Percentiles rank a stretch among this genome's conserved stretches.
These are phyloP conservation scores for Sequoia sempervirens DNA, from an alignment of 75 land plant genomes.

Conservation along the genomic window DNA sequence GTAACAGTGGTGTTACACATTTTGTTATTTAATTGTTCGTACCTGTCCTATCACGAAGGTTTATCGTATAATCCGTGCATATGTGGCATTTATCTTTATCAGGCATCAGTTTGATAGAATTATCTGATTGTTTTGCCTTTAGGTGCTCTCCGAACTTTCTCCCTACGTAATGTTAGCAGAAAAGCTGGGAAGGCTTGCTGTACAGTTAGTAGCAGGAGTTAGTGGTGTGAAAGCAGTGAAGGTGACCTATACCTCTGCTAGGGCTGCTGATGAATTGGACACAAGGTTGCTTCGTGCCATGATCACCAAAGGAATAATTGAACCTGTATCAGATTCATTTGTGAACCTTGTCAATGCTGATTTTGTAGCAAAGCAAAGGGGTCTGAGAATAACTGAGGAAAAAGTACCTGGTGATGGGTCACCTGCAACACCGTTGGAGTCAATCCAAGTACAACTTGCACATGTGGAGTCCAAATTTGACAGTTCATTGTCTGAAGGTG, in stretches of 20 bases:
- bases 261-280: slow-evolving; percentile 78
- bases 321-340: slow-evolving; percentile 69
- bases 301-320: slow-evolving; percentile 82
- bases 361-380: slow-evolving; percentile 81
- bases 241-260: slow-evolving; percentile 61
- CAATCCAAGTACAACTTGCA: slow-evolving; percentile 62
- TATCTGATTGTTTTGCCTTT: background rate
- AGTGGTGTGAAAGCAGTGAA: slow-evolving; percentile 74
- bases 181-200: slow-evolving; percentile 78
- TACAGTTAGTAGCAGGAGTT: slow-evolving; percentile 79
- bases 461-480: slow-evolving; percentile 73
- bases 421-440: slow-evolving; percentile 60
- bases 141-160: slow-evolving; percentile 70
- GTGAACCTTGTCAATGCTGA: slow-evolving; percentile 91
- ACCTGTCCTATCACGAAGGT: background rate
- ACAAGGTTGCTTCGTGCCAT: slow-evolving; percentile 82
- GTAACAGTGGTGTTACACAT: background rate
- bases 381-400: slow-evolving; percentile 73
- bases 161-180: slow-evolving; percentile 77
- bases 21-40: background rate
- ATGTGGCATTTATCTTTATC: background rate
- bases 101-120: background rate
- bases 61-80: background rate
- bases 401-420: slow-evolving; percentile 51
- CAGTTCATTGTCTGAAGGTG: slow-evolving; percentile 63